Evolutionary conservation across 768 basidiomycete species (phyloP), one percentile per base, ranked within the genome.

Genomic region (Agrocybe pediades): DNA sequence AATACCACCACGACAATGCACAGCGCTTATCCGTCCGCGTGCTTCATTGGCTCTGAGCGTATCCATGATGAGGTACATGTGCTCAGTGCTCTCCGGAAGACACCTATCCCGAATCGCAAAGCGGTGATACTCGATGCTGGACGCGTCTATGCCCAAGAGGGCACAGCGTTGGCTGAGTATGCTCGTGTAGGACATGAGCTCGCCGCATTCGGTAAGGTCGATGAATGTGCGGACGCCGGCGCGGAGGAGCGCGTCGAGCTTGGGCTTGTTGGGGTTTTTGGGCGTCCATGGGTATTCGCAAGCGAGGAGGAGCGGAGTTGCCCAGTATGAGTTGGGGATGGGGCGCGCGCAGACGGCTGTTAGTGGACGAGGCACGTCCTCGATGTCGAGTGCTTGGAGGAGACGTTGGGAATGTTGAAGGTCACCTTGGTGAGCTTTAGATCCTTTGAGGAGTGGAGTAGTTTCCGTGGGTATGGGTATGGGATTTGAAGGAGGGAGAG

Each of bases 311-410:
- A 76, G 69, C 0, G 84, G 77, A 0, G 88, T 90, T 0, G 88
- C 89, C 90, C 90, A 92, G 73, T 91, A 91, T 0, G 86, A 88
- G 69, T 92, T 92, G n/a, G 87, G 87, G 63, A 91, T 84, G 24
- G 89, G 89, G 0, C 86, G 82, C 2, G 73, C 63, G 44, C 63
- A 61, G 50, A 47, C 30, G 26, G 55, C 57, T 3, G 65, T 57
- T 16, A 58, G 49, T 3, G 61, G 62, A 9, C 54, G 53, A 1
- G 56, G 62, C 5, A 58, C 27, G 27, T 51, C 40, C 27, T 48
- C 30, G 20, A 51, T 47, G 21, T 46, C 46, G n/a, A 56, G 51
- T 20, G 51, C 54, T 21, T 56, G 50, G 20, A 58, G 54, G 20
- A 30, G 51, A 30, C 51, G 57, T 24, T 61, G 57, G 23, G 41